phyloP scores from a whole-genome alignment of 2,329 filamentous ascomycete genomes.

The Alternaria sp. region DNA sequence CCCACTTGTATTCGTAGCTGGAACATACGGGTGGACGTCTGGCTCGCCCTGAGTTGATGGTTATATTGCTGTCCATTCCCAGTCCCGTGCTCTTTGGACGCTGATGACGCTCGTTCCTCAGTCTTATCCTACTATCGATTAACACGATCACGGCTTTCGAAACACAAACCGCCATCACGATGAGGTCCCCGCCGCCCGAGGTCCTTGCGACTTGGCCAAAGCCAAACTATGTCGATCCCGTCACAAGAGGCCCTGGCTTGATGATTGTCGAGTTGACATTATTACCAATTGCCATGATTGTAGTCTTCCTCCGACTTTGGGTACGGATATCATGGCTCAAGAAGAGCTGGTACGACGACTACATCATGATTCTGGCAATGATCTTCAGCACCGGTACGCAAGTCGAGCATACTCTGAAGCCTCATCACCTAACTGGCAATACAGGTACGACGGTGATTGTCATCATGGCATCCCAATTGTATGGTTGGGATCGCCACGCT shows the following conservation, averaged over 20 bases:
- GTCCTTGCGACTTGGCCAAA: conserved; percentile 53
- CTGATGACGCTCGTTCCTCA: conserved; percentile 41
- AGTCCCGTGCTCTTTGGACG: conserved; percentile 40
- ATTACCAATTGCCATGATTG: conserved; percentile 49
- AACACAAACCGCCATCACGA: conserved; percentile 27
- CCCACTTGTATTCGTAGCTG: conserved; percentile 32
- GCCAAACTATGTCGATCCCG: conserved; percentile 56
- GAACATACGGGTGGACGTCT: conserved; percentile 29
- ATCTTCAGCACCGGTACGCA: conserved; percentile 30
- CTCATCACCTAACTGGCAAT: conserved; percentile 3
- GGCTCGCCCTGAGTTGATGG: conserved; percentile 22
- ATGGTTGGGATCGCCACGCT: conserved; percentile 52
- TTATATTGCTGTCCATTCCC: conserved; percentile 39
- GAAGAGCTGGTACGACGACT: conserved; percentile 53
- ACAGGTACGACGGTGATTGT: conserved; percentile 18
- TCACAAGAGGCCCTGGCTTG: conserved; percentile 53
- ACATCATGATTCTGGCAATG: conserved; percentile 51
- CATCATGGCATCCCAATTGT: conserved; percentile 45
- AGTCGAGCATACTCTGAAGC: not conserved
- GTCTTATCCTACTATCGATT: conserved; percentile 27
- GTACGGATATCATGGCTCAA: conserved; percentile 50
- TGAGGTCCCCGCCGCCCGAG: conserved; percentile 47
- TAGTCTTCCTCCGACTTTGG: conserved; percentile 48
- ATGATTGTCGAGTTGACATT: conserved; percentile 53
- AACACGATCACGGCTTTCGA: conserved; percentile 31